A percentile compares a stretch with the other conserved stretches of the same genome.
Evolutionary conservation across 805 yeast genomes (phyloP).

Genomic region (Helenozyma baotianmanensis): DNA sequence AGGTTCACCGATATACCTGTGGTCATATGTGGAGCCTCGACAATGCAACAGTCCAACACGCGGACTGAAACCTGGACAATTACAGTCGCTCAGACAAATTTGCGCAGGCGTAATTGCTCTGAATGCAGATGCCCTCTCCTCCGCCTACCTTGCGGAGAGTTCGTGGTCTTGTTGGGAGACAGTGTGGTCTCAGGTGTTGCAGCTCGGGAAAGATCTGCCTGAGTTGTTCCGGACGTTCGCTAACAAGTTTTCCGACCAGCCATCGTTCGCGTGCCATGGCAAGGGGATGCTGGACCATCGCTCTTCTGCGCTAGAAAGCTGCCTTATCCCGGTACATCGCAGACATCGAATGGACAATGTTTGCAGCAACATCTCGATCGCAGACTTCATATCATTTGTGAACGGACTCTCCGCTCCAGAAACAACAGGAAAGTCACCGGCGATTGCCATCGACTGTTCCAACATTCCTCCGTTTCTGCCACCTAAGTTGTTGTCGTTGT

Average conservation of each 20-base stretch:
- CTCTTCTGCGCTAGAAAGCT: constrained; percentile 9
- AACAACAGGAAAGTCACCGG: too few relatives aligned
- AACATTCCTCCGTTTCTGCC: constrained; percentile 7
- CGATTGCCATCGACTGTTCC: constrained; percentile 28
- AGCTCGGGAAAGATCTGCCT: constrained; percentile 26
- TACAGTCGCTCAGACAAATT: constrained; percentile 12
- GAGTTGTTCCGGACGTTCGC: constrained; percentile 26
- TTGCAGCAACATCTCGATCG: constrained; percentile 24
- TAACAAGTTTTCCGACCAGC: constrained; percentile 12
- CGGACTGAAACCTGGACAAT: too few relatives aligned
- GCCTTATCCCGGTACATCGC: constrained; percentile 12
- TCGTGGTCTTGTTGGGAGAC: constrained; percentile 26
- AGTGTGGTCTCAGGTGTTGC: constrained; percentile 30
- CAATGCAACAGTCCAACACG: too few relatives aligned
- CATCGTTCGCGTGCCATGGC: constrained; percentile 23
- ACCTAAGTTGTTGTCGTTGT: constrained; percentile 22
- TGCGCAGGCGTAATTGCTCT: constrained; percentile 28
- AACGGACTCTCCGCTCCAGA: constrained; percentile 12
- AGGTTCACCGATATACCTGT: constrained; percentile 13
- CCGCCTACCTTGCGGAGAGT: constrained; percentile 17
- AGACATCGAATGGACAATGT: constrained; percentile 34
- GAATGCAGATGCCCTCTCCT: constrained; percentile 20
- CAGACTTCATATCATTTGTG: constrained; percentile 18
- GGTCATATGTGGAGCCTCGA: constrained; percentile 14
- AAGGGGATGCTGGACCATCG: background rate